Evolutionary conservation across 179 eudicot genomes (phyloP), one percentile per base, ranked within the genome.

Genomic region (Carnegiea gigantea): DNA sequence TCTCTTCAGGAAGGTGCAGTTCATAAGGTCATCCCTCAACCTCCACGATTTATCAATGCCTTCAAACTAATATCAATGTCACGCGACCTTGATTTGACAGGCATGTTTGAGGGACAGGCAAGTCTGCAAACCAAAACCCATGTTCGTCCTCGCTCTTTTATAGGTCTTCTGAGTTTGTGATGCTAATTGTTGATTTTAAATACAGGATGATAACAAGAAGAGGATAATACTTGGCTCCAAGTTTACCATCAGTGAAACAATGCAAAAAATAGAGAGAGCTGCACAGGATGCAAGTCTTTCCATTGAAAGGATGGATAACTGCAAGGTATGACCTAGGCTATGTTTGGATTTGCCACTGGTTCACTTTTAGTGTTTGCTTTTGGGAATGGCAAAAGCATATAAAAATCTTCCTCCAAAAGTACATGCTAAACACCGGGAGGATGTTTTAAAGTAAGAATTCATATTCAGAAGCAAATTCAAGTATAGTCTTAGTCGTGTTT

Each of bases 31-130:
- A 67, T 40, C 23, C 57, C 87, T 4, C 84, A 24, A 59, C 21
- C 84, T 38, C 83, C 87, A 30, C 80, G 82, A 77, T 91, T 91
- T 76, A 89, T 91, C 74, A 91, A 91, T 73, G 93, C 93, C 82
- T 91, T 91, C 85, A 92, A 88, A 84, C 85, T 91, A 21, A 91
- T 91, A 79, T 90, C 93, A 68, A 85, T 89, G 89, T 89, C 91
- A 0, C 84, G 83, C 8, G 89, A 86, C 80, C 90, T 91, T 54
- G 89, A 88, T 82, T 78, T 90, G 82, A 89, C 93, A 59, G 80
- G 91, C 70, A 74, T 91, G 23, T 91, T 91, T 33, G 90, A 88
- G 80, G 92, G 87, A 49, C 82, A 86, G 90, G 92, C 70, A 83
- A 80, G 77, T 75, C 49, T 64, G 10, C 1, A 75, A 75, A 64